Evolutionary conservation across 2,329 filamentous ascomycete species (phyloP).

Genomic region (Penicillium griseofulvum): DNA sequence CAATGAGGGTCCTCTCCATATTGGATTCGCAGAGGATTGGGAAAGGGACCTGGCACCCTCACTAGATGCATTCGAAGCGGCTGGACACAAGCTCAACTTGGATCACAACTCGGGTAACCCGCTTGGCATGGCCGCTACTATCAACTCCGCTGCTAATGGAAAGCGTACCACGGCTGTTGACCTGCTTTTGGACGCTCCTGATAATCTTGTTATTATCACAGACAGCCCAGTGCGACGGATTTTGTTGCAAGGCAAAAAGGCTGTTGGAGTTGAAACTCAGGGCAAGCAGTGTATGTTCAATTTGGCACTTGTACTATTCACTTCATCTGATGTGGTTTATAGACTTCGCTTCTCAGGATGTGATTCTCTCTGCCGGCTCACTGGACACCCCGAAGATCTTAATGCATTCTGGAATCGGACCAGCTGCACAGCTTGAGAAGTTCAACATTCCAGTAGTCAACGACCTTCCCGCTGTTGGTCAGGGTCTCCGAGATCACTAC

Average conservation of each 20-base stretch:
- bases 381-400: conserved; percentile 45
- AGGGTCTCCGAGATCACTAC: conserved; percentile 47
- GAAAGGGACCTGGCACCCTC: conserved; percentile 50
- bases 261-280: conserved; percentile 46
- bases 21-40: conserved; percentile 51
- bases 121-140: conserved; percentile 53
- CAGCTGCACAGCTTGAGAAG: conserved; percentile 40
- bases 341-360: conserved; percentile 38
- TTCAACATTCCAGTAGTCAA: conserved; percentile 44
- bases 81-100: conserved; percentile 50
- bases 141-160: conserved; percentile 51
- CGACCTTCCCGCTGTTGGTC: conserved; percentile 44
- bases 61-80: conserved; percentile 50
- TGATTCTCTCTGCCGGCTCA: conserved; percentile 42
- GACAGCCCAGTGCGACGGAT: conserved; percentile 49
- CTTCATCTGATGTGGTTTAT: not conserved
- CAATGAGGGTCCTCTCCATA: conserved; percentile 46
- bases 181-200: conserved; percentile 45
- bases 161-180: conserved; percentile 54
- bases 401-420: conserved; percentile 51
- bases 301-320: not conserved
- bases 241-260: conserved; percentile 47
- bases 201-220: conserved; percentile 55
- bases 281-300: conserved; percentile 40
- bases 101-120: conserved; percentile 61